Conservation (phyloP, 352 stramenopile genomes). For the Pythium insidiosum region DNA sequence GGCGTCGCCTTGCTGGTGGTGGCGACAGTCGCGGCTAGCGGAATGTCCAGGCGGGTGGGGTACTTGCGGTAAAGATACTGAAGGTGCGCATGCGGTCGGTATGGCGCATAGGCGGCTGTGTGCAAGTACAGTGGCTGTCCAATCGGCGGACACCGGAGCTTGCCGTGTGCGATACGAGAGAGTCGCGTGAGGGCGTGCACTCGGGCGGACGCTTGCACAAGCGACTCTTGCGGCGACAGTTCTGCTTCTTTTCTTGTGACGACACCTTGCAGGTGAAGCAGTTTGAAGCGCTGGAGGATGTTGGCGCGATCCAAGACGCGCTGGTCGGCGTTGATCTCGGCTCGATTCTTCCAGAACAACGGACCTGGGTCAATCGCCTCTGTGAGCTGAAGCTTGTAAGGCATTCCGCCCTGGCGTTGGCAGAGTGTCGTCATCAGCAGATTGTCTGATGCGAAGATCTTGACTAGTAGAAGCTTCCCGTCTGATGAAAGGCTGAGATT, state of each 20-base stretch:
- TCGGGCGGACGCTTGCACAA: slow-evolving; percentile 30
- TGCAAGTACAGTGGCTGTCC: too few relatives aligned
- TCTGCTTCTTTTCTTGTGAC: slow-evolving; percentile 32
- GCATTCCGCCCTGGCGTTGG: slow-evolving; percentile 14
- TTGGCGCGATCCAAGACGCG: slow-evolving; percentile 35
- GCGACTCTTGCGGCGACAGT: slow-evolving; percentile 30
- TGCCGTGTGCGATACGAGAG: slow-evolving; percentile 14
- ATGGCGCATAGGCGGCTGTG: slow-evolving; percentile 28
- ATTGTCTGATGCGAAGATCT: slow-evolving; percentile 52
- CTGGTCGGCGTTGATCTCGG: slow-evolving; percentile 36
- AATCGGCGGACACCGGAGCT: slow-evolving; percentile 16
- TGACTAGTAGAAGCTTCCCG: slow-evolving; percentile 31
- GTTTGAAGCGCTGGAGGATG: slow-evolving; percentile 46
- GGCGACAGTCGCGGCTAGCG: too few relatives aligned
- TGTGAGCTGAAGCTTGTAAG: slow-evolving; percentile 42
- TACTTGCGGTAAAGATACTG: slow-evolving; percentile 69
- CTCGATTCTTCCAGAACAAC: slow-evolving; percentile 32
- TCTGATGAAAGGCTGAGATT: slow-evolving; percentile 44
- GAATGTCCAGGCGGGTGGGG: slow-evolving; percentile 35
- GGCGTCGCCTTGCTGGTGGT: too few relatives aligned
- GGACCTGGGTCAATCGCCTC: slow-evolving; percentile 48
- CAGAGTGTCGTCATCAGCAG: slow-evolving; percentile 51
- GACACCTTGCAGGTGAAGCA: slow-evolving; percentile 21
- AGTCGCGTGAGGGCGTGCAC: slow-evolving; percentile 39
- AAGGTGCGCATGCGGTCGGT: slow-evolving; percentile 30